A percentile compares a stretch with the other conserved stretches of the same genome.
Evolutionary conservation across 2,329 filamentous ascomycete genomes (phyloP).

Genomic region (Lithohypha guttulata): DNA sequence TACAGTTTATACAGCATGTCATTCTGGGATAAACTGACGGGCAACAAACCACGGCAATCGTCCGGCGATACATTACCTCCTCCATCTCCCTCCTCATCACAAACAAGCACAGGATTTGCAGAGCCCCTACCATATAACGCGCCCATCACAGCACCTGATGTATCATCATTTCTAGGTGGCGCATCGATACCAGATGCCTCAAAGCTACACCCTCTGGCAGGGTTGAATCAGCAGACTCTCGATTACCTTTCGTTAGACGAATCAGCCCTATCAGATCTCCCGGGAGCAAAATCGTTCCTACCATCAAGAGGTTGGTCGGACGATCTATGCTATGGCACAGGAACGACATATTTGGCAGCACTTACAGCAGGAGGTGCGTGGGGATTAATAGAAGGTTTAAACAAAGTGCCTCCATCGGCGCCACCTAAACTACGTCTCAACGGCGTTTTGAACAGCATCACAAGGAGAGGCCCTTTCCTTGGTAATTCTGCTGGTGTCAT

Average conservation of each 20-base stretch:
- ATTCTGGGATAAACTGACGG: slow-evolving; percentile 52
- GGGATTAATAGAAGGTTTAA: slow-evolving; percentile 83
- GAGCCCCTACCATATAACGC: slow-evolving; percentile 56
- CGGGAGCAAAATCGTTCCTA: slow-evolving; percentile 74
- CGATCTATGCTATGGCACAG: slow-evolving; percentile 94
- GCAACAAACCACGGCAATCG: slow-evolving; percentile 37
- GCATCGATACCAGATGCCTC: slow-evolving; percentile 74
- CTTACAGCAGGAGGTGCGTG: slow-evolving; percentile 77
- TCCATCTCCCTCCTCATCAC: slow-evolving; percentile 27
- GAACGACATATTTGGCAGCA: slow-evolving; percentile 83
- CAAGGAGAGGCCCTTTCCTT: slow-evolving; percentile 81
- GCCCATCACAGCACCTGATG: slow-evolving; percentile 57
- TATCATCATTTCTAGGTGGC: slow-evolving; percentile 72
- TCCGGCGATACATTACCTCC: slow-evolving; percentile 35
- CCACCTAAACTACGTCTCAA: slow-evolving; percentile 89
- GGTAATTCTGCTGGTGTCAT: slow-evolving; percentile 94
- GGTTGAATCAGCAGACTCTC: slow-evolving; percentile 81
- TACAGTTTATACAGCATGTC: too few species aligned
- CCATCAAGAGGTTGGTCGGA: slow-evolving; percentile 96
- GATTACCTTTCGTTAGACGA: slow-evolving; percentile 96
- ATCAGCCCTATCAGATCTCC: slow-evolving; percentile 72
- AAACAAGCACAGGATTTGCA: slow-evolving; percentile 29
- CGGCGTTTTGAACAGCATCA: slow-evolving; percentile 88
- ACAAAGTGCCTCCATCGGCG: slow-evolving; percentile 56
- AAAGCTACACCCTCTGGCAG: slow-evolving; percentile 82